Conservation (phyloP, 2,329 filamentous ascomycete genomes). For the Zymoseptoria ardabiliae region DNA sequence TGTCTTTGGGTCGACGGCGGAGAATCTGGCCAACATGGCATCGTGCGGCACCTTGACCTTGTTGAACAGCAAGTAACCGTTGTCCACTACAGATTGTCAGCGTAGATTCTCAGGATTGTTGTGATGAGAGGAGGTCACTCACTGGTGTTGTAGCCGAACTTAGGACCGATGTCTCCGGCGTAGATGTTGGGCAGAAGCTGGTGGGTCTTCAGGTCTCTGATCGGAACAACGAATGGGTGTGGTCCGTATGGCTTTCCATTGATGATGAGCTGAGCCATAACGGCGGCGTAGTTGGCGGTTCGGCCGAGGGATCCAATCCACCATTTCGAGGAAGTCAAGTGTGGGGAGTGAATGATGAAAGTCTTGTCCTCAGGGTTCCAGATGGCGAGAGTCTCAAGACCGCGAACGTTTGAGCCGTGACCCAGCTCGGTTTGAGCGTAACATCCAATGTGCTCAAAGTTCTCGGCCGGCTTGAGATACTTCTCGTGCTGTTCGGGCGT, state of each 20-base stretch:
- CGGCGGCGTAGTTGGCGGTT: constrained; percentile 68
- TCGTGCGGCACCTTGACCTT: constrained; percentile 66
- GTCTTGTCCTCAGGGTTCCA: constrained; percentile 69
- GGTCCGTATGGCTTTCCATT: constrained; percentile 63
- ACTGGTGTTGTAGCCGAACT: constrained; percentile 56
- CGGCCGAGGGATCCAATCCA: constrained; percentile 75
- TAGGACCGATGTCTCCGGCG: constrained; percentile 74
- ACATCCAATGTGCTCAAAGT: constrained; percentile 68
- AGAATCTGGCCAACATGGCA: constrained; percentile 67
- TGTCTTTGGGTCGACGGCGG: constrained; percentile 59
- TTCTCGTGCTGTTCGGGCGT: constrained; percentile 66
- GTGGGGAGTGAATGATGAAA: constrained; percentile 66
- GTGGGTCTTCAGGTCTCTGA: constrained; percentile 63
- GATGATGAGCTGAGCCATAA: constrained; percentile 70
- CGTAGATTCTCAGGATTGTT: constrained; percentile 39
- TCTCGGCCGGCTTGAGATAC: constrained; percentile 61
- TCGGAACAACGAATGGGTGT: constrained; percentile 71
- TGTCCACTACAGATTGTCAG: constrained; percentile 55
- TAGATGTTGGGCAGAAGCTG: constrained; percentile 61
- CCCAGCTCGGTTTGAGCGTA: constrained; percentile 77
- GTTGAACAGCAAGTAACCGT: constrained; percentile 72
- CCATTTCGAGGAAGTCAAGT: constrained; percentile 72
- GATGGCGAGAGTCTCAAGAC: constrained; percentile 64
- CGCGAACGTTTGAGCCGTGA: constrained; percentile 69
- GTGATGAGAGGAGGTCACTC: neutral